Base-by-base conservation (phyloP, 768 basidiomycete species). In the Pleurotus tuber-regium region DNA sequence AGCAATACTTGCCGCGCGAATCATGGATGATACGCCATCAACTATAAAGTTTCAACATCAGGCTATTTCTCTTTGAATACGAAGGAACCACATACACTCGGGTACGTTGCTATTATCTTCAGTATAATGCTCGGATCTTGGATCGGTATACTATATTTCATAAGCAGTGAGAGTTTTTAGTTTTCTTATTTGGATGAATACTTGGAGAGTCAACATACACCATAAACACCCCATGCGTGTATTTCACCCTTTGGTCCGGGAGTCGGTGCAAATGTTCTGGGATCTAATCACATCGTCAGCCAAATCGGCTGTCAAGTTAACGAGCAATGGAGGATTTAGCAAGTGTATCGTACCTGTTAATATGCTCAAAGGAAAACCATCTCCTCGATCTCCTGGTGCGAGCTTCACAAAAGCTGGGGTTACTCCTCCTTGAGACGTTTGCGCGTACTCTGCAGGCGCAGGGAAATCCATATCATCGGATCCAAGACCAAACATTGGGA, bases 171-270 rank as follows among this genome's bases (percentile, higher is more conserved):
- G n/a, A n/a, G n/a, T n/a, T n/a, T n/a, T n/a, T n/a, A n/a, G n/a
- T n/a, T n/a, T 16, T 19, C 35, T 16, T 3, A 38, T 38, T 38
- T 14, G 12, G 35, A 14, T n/a, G n/a, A n/a, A n/a, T n/a, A n/a
- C n/a, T n/a, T 12, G 8, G 21, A 51, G 9, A 36, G 12, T 4
- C 5, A 4, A 55, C 59, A 4, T 30, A 63, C 62, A 4, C 57
- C 59, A 56, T 60, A 63, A 11, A 68, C 31, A 2, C 64, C 66
- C 66, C 66, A 68, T n/a, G 63, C 55, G 44, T 65, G 64, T 24
- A 65, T 57, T 51, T 67, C 56, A 10, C 66, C 66, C 24, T 58
- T 50, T 23, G 59, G 60, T 7, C 65, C 65, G n/a, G 59, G 56
- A 31, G 59, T 55, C 7, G 61, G 59, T 19, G 35, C 44, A 48